Evolutionary conservation across 2,329 filamentous ascomycete genomes (phyloP).

Genomic region (Aspergillus pseudoglaucus): DNA sequence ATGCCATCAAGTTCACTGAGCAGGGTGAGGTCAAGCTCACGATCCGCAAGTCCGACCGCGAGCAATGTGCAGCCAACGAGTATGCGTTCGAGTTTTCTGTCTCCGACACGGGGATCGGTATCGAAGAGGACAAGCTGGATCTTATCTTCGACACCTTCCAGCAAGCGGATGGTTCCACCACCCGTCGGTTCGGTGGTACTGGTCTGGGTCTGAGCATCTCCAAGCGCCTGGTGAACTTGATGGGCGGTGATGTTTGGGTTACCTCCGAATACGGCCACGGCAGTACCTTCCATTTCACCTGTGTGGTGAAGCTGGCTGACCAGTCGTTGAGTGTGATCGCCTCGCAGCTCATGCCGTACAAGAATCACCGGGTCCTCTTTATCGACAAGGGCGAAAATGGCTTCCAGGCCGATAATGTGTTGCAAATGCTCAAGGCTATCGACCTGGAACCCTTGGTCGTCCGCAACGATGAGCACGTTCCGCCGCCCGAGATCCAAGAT

Average conservation of each 20-base stretch:
- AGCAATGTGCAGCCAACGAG: conserved; percentile 63
- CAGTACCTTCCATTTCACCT: conserved; percentile 95
- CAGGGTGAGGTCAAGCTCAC: conserved; percentile 91
- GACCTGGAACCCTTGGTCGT: conserved; percentile 78
- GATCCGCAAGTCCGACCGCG: conserved; percentile 66
- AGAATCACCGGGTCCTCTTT: conserved; percentile 85
- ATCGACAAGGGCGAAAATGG: conserved; percentile 84
- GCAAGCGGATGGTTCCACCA: conserved; percentile 95
- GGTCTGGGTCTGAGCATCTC: conserved; percentile 92
- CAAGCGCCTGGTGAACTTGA: conserved; percentile 86
- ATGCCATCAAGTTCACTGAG: conserved; percentile 98
- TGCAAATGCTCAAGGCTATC: conserved; percentile 68
- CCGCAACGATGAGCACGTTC: conserved; percentile 64
- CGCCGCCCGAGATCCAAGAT: conserved; percentile 49
- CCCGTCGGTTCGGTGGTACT: conserved; percentile 89
- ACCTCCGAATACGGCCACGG: conserved; percentile 86
- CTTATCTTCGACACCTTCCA: conserved; percentile 99
- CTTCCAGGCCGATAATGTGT: conserved; percentile 60
- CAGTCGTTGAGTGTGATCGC: conserved; percentile 71
- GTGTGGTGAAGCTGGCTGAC: conserved; percentile 75
- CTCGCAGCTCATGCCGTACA: conserved; percentile 75
- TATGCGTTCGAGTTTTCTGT: conserved; percentile 96
- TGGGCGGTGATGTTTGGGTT: conserved; percentile 96
- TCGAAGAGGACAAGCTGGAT: conserved; percentile 89
- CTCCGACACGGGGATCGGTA: conserved; percentile 93